phyloP scores from a whole-genome alignment of 75 land plant species.

The Gnetum montanum region DNA sequence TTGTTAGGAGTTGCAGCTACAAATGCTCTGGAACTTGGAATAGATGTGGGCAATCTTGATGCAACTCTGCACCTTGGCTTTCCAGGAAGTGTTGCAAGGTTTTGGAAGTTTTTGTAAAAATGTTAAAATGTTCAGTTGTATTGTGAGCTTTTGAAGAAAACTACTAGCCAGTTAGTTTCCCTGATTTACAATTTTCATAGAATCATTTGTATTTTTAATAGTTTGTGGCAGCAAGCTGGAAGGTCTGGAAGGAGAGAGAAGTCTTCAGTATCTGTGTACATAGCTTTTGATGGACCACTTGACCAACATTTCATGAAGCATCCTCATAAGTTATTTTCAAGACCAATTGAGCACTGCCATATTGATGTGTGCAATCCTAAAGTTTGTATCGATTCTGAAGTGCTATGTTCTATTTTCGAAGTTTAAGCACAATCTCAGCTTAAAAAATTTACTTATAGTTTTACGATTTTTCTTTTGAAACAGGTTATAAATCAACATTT shows the following conservation, averaged over 20 bases:
- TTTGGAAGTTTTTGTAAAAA: neutral
- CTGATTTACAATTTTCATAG: too few species aligned
- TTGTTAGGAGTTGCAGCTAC: constrained; percentile 94
- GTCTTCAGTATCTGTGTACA: constrained; percentile 77
- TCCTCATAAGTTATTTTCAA: constrained; percentile 68
- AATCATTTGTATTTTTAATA: constrained; percentile 12
- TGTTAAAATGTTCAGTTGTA: neutral
- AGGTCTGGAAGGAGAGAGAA: constrained; percentile 89
- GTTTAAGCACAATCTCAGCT: neutral
- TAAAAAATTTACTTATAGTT: neutral
- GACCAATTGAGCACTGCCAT: constrained; percentile 82
- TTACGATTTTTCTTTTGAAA: neutral
- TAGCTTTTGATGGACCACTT: constrained; percentile 95
- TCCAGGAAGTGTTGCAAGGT: constrained; percentile 97
- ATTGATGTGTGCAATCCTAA: constrained; percentile 78
- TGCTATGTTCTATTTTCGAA: constrained; percentile 2
- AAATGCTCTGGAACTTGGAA: constrained; percentile 95
- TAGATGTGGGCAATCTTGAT: constrained; percentile 97
- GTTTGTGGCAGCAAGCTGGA: constrained; percentile 99
- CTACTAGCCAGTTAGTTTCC: too few species aligned
- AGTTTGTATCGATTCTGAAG: constrained; percentile 29
- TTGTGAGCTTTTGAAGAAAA: too few species aligned
- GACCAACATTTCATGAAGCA: constrained; percentile 95
- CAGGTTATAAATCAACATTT: constrained; percentile 90
- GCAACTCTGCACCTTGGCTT: constrained; percentile 96